phyloP scores from a whole-genome alignment of 352 stramenopile species.

The Phytophthora sp. region DNA sequence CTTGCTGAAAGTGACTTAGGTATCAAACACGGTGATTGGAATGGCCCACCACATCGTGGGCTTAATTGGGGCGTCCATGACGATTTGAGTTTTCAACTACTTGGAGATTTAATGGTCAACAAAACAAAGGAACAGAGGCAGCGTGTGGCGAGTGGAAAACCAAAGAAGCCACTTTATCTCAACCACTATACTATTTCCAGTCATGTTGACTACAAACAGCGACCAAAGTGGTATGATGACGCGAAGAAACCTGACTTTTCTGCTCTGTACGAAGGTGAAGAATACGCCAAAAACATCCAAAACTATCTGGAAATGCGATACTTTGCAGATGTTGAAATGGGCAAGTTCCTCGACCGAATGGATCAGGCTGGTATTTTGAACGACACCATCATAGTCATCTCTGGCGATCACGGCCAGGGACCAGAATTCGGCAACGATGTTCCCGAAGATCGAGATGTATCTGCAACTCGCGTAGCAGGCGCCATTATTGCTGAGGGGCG shows the following conservation, averaged over 20 bases:
- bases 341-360: constrained; percentile 58
- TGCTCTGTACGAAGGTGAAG: constrained; percentile 22
- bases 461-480: constrained; percentile 36
- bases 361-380: constrained; percentile 39
- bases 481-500: constrained; percentile 35
- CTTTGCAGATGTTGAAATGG: constrained; percentile 48
- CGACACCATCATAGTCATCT: constrained; percentile 55
- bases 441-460: constrained; percentile 37
- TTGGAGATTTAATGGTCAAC: constrained; percentile 49
- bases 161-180: constrained; percentile 48
- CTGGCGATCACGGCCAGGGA: constrained; percentile 49
- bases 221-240: constrained; percentile 41
- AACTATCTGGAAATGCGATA: constrained; percentile 53
- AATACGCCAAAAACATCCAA: constrained; percentile 28
- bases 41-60: constrained; percentile 3
- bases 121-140: constrained; percentile 34
- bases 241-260: constrained; percentile 40
- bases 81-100: constrained; percentile 46
- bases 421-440: constrained; percentile 39
- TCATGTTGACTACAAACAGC: constrained; percentile 41
- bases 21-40: constrained; percentile 39
- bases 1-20: constrained; percentile 35
- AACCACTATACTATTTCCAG: constrained; percentile 62
- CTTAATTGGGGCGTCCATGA: constrained; percentile 53
- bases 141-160: constrained; percentile 9